phyloP scores from a whole-genome alignment of 2,329 filamentous ascomycete genomes.

The Colletotrichum falcatum region DNA sequence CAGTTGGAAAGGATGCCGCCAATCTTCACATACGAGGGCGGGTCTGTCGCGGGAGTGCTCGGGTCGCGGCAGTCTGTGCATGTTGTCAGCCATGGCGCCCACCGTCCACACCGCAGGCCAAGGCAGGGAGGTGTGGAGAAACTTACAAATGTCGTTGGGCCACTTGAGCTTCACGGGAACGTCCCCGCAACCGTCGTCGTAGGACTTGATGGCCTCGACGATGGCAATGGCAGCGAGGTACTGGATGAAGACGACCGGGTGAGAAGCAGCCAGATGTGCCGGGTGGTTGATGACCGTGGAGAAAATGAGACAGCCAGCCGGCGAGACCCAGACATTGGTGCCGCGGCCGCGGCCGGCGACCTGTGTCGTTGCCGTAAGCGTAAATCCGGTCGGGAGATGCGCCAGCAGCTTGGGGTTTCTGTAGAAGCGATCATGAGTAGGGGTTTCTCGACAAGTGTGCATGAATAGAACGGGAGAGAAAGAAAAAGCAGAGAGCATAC shows the following conservation, averaged over 20 bases:
- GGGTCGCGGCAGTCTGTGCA: conserved; percentile 73
- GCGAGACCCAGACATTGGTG: conserved; percentile 94
- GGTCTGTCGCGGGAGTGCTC: conserved; percentile 57
- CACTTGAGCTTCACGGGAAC: conserved; percentile 92
- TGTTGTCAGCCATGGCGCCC: conserved; percentile 1
- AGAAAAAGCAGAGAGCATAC: conserved; percentile 54
- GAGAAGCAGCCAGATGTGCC: conserved; percentile 74
- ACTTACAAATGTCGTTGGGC: conserved; percentile 92
- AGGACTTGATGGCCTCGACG: conserved; percentile 83
- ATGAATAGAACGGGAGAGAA: no score
- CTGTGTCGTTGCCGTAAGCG: conserved; percentile 87
- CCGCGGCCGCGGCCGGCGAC: conserved; percentile 90
- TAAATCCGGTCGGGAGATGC: conserved; percentile 86
- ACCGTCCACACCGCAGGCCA: no score
- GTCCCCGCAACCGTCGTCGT: conserved; percentile 79
- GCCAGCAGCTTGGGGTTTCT: conserved; percentile 84
- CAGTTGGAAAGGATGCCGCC: conserved; percentile 94
- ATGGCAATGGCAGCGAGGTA: conserved; percentile 92
- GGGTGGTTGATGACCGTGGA: conserved; percentile 90
- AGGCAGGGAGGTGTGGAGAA: neutral
- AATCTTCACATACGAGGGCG: conserved; percentile 81
- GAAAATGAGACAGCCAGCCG: conserved; percentile 86
- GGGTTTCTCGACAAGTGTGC: neutral
- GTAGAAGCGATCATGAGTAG: neutral
- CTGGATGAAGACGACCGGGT: conserved; percentile 92